Percentiles rank a stretch among this genome's conserved stretches.
These are phyloP conservation scores for Pseudoscleropodium purum DNA, from an alignment of 225 moss, liverwort and hornwort genomes.

Conservation along the genomic window DNA sequence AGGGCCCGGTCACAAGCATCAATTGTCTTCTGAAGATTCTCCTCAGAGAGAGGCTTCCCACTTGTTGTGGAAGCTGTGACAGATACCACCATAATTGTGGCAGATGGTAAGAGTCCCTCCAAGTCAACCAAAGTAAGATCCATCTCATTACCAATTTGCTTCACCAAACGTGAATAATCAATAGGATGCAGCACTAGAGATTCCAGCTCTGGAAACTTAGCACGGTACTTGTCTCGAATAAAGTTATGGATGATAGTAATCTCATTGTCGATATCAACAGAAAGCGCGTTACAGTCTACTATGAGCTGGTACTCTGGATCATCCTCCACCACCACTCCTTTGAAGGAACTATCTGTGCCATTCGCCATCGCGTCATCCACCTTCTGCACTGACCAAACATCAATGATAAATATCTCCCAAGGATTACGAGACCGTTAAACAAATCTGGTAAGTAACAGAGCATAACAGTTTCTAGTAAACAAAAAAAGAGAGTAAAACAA, in stretches of 20 bases:
- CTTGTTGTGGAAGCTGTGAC: slow-evolving; percentile 97
- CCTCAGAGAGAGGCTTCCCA: slow-evolving; percentile 83
- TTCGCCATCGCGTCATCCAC: slow-evolving; percentile 74
- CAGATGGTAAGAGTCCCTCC: slow-evolving; percentile 88
- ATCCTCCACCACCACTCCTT: slow-evolving; percentile 80
- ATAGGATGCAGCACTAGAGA: slow-evolving; percentile 94
- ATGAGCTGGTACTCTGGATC: slow-evolving; percentile 96
- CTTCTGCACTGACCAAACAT: slow-evolving; percentile 46
- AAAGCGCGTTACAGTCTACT: slow-evolving; percentile 88
- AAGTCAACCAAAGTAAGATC: slow-evolving; percentile 86
- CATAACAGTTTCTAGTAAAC: not conserved
- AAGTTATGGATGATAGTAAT: slow-evolving; percentile 86
- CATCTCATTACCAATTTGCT: slow-evolving; percentile 90
- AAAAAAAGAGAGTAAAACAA: not conserved
- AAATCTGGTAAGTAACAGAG: not conserved
- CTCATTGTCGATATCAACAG: slow-evolving; percentile 91
- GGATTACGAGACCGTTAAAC: not conserved
- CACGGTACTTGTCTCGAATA: slow-evolving; percentile 84
- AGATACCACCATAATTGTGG: slow-evolving; percentile 97
- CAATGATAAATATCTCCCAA: not conserved
- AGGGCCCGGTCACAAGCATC: slow-evolving; percentile 89
- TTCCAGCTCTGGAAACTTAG: slow-evolving; percentile 94
- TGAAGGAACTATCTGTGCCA: slow-evolving; percentile 44
- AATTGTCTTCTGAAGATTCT: slow-evolving; percentile 65
- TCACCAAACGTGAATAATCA: slow-evolving; percentile 93